Base-by-base conservation (phyloP, 495 filamentous ascomycete species). In the Trichoderma reesei region DNA sequence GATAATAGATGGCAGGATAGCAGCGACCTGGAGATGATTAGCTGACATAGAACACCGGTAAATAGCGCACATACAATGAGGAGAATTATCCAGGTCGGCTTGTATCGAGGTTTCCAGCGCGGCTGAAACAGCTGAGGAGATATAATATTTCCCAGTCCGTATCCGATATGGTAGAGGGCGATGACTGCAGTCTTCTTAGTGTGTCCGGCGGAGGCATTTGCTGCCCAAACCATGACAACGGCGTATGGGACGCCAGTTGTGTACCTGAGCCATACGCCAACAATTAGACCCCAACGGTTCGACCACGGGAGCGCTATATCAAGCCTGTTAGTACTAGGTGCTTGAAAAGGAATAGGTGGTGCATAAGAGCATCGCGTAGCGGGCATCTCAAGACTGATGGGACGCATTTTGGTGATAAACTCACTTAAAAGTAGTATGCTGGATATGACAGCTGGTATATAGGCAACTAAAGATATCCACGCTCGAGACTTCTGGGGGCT, bases 171-270 rank as follows among this genome's bases (percentile, higher is more conserved):
- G 48, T 77, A 76, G 16, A 78, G 65, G 1, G 76, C 78, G 0
- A 78, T 79, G 44, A 82, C 71, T 0, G 78, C 76, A 64, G 79
- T 79, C 67, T 77, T 78, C 67, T 78, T 78, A 1, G 76, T 77
- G 64, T 74, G 72, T 18, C 74, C 75, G 10, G 74, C 75, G 6
- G 72, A 74, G 51, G 69, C 70, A 70, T 68, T 68, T n/a, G 68
- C 66, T 26, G 68, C 68, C 68, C 66, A 68, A 8, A 75, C 73
- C 75, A 78, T 76, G 14, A 78, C 75, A 26, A 77, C 71, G 0
- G 70, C 72, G 64, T 77, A 78, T 1, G 74, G 72, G 14, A 78
- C 75, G 8, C 76, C 74, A 13, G 64, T 68, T 14, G 76, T 74
- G 13, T 72, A 72, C 44, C 73, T 68, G 41, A 78, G 70, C 73